Evolutionary conservation across 768 basidiomycete genomes (phyloP), one percentile per base, ranked within the genome.

Genomic region (Rhodotorula graminis): DNA sequence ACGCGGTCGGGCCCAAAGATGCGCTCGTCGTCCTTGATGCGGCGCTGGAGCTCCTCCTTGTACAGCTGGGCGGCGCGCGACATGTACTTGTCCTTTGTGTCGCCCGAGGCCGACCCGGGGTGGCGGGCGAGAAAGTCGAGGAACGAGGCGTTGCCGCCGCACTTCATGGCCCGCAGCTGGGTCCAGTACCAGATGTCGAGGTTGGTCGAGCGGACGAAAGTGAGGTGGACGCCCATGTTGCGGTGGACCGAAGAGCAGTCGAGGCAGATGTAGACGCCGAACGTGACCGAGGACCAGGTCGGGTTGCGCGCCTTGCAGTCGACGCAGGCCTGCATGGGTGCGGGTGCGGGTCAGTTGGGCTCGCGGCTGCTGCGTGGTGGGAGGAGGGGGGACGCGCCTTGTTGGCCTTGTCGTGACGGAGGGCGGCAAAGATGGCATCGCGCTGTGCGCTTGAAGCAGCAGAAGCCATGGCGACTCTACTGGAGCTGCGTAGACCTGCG

Each of bases 191-290:
- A 99, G 71, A 86, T 88, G 81, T 99, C 96, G 58, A 98, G 87
- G 82, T 93, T 97, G 67, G 94, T 97, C 37, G 95, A 98, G 75
- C 94, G 84, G 56, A 99, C 95, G 78, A 99, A 99, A 74, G 88
- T 91, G 81, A 99, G 93, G 80, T 99, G 96, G 33, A 98, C 95
- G 77, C 96, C 96, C 88, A 97, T 89, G 81, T 95, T 97, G 65
- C 96, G 85, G 82, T 99, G 96, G 23, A 90, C 83, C 76, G 90
- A 90, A 10, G 95, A 98, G 84, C 96, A 99, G 70, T 99, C 94
- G 46, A 98, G 84, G 80, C 96, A 99, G 79, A 99, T 93, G 82
- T 98, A 98, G 23, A 98, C 88, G 47, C 92, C 95, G 80, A 90
- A 99, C 0, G 93, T 94, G 31, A 96, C 92, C 73, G 92, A 93